Evolutionary conservation across 805 yeast species (phyloP).

Genomic region (Candida piceae): DNA sequence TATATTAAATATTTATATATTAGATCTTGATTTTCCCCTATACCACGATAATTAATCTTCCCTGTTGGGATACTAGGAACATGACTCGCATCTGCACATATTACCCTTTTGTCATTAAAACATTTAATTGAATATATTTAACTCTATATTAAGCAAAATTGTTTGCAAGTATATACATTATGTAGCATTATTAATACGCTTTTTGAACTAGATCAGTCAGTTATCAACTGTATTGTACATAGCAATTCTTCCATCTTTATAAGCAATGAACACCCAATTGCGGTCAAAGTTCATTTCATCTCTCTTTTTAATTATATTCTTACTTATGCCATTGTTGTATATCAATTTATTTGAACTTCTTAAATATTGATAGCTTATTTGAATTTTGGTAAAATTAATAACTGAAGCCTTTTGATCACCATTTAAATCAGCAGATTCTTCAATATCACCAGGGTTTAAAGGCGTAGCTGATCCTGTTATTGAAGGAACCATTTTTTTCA

Average conservation of each 20-base stretch:
- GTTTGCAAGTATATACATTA: no score
- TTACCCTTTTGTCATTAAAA: no score
- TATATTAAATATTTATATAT: no score
- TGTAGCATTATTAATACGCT: no score
- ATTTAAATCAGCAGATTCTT: constrained; percentile 5
- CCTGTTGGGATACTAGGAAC: no score
- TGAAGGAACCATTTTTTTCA: constrained; percentile 23
- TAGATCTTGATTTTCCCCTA: no score
- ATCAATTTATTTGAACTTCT: constrained; percentile 6
- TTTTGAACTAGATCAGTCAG: no score
- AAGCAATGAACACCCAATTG: constrained; percentile 28
- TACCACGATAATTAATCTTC: no score
- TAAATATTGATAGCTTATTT: constrained; percentile 12
- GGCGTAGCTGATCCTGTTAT: constrained; percentile 10
- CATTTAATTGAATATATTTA: neutral
- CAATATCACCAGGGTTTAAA: constrained; percentile 3
- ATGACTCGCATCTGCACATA: no score
- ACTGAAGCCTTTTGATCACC: constrained; percentile 15
- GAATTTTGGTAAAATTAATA: constrained; percentile 20
- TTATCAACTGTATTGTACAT: constrained; percentile 14
- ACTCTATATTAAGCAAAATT: no score
- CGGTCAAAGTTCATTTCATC: constrained; percentile 21
- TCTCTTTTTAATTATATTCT: constrained; percentile 27
- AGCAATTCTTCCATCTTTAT: constrained; percentile 29
- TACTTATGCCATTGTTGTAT: constrained; percentile 28